Percentiles rank a stretch among this genome's conserved stretches.
These are phyloP conservation scores for Diaporthe destruens DNA, from an alignment of 2,329 filamentous ascomycete genomes.

Conservation along the genomic window DNA sequence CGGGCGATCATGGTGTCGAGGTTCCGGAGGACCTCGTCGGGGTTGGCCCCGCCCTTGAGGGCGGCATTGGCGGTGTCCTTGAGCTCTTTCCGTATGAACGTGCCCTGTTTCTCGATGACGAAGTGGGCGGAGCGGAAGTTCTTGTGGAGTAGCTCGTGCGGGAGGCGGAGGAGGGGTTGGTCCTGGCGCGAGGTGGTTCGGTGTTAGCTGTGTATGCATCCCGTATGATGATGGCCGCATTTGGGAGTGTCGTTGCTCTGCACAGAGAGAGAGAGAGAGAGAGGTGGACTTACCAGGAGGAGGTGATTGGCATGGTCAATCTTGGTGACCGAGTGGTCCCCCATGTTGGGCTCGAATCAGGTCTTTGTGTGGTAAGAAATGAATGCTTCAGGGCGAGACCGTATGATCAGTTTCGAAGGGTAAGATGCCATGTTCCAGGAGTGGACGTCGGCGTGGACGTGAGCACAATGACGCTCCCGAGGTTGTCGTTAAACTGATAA, in stretches of 20 bases:
- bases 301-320: slow-evolving; percentile 82
- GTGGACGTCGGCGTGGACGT: not conserved
- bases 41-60: slow-evolving; percentile 70
- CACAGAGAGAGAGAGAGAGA: not conserved
- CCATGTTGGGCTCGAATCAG: slow-evolving; percentile 58
- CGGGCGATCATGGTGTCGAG: slow-evolving; percentile 88
- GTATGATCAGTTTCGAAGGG: not conserved
- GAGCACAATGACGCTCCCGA: slow-evolving; percentile 35
- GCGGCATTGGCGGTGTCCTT: slow-evolving; percentile 76
- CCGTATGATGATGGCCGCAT: not conserved
- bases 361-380: not conserved
- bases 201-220: slow-evolving; percentile 22
- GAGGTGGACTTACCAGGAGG: slow-evolving; percentile 69
- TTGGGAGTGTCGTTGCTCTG: not conserved
- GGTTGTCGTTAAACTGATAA: slow-evolving; percentile 35
- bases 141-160: slow-evolving; percentile 91
- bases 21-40: slow-evolving; percentile 80
- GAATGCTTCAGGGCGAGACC: not conserved
- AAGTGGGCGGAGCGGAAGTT: slow-evolving; percentile 92
- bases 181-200: slow-evolving; percentile 67
- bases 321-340: slow-evolving; percentile 72
- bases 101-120: slow-evolving; percentile 78
- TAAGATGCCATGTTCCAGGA: not conserved
- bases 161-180: slow-evolving; percentile 92
- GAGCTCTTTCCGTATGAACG: slow-evolving; percentile 70